phyloP scores from a whole-genome alignment of 345 rosid species.

The Isatis tinctoria region DNA sequence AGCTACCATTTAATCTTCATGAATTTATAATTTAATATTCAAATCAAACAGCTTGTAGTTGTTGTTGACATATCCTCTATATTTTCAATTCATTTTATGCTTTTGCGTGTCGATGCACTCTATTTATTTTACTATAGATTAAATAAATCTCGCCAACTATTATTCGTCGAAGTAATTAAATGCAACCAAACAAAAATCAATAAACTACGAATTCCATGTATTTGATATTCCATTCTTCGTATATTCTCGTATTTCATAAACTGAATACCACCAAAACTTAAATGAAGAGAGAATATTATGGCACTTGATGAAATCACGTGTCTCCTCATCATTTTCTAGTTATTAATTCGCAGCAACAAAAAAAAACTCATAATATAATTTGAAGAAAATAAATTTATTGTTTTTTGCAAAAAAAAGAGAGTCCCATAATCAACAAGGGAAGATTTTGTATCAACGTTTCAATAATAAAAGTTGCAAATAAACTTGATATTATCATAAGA shows the following conservation, averaged over 20 bases:
- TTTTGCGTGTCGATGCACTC: constrained; percentile 9
- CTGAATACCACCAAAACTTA: not conserved
- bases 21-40: constrained; percentile 1
- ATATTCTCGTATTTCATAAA: not conserved
- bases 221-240: not conserved
- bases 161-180: constrained; percentile 4
- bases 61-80: constrained; percentile 2
- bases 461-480: not conserved
- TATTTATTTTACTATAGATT: not conserved
- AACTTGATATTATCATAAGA: not conserved
- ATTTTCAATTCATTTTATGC: not conserved
- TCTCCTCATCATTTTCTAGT: not conserved
- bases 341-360: not conserved
- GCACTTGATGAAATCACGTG: not conserved
- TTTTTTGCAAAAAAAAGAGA: too few relatives aligned
- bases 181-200: not conserved
- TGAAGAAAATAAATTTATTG: not conserved
- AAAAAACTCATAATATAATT: not conserved
- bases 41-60: constrained; percentile 10
- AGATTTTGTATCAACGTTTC: not conserved
- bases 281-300: not conserved
- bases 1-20: not conserved
- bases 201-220: not conserved
- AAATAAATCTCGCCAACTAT: not conserved
- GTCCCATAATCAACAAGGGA: not conserved